Base-by-base conservation (phyloP, 2,329 filamentous ascomycete species). In the Penicillium brasilianum region DNA sequence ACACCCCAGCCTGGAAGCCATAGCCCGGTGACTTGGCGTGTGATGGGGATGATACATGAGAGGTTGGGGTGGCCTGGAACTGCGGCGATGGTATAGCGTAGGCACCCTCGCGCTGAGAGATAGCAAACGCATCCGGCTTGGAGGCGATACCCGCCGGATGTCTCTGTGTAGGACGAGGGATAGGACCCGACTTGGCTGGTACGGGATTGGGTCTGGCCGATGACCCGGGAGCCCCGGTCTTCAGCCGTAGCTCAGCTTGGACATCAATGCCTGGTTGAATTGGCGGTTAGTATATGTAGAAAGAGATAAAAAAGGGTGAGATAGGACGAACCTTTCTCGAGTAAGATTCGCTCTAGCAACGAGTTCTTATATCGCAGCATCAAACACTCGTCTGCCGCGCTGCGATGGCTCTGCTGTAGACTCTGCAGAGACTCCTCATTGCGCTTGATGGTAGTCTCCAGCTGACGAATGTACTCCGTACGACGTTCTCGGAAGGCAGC, bases 331-430 rank as follows among this genome's bases (percentile, higher is more conserved):
- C 93, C 93, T 85, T 98, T 98, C 81, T 99, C 95, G 39, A 99
- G 85, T 56, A 99, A 85, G 73, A 99, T 96, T 61, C 95, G 88
- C 81, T 99, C 95, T 37, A 99, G 85, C 52, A 98, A 83, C 43
- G 95, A 98, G 78, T 98, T 99, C 83, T 98, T 98, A 79, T 98
- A 99, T 61, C 95, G 90, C 71, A 99, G 84, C 95, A 99, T 98
- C 73, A 98, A 81, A 76, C 95, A 98, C 79, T 98, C 95, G 77
- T 98, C 95, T 60, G 94, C 93, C 60, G 95, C 95, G 72, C 88
- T 93, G 71, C 95, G 91, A 75, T 98, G 95, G 67, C 93, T 96
- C 73, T 94, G 91, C 80, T 98, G 95, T 62, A 99, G 84, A 72
- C 88, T 96, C 71, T 96, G 91, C 59, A 98, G 84, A 71, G 92